A percentile compares a stretch with the other conserved stretches of the same genome.
Evolutionary conservation across 2,329 filamentous ascomycete species (phyloP).

Genomic region (Aureobasidium mangrovei): DNA sequence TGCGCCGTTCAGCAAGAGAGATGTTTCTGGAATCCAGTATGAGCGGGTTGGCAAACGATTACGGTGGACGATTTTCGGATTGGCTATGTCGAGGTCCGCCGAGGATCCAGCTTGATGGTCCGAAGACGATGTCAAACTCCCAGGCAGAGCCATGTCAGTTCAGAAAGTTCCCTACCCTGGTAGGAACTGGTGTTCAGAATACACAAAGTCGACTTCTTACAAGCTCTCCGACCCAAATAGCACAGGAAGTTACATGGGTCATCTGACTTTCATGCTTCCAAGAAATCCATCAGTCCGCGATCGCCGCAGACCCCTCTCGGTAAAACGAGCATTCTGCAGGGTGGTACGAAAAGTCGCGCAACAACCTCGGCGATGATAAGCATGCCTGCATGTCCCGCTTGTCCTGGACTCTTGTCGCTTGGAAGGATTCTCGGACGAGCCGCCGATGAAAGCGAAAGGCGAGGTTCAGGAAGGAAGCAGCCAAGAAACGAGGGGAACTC

Average conservation of each 20-base stretch:
- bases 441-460: background rate
- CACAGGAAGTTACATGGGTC: background rate
- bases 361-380: slow-evolving; percentile 3
- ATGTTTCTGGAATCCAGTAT: slow-evolving; percentile 16
- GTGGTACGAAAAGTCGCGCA: background rate
- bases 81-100: slow-evolving; percentile 6
- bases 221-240: background rate
- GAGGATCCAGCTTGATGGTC: slow-evolving; percentile 9
- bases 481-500: slow-evolving; percentile 3
- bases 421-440: background rate
- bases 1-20: slow-evolving; percentile 40
- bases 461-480: background rate
- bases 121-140: background rate
- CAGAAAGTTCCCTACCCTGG: no score
- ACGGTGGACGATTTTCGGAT: slow-evolving; percentile 18
- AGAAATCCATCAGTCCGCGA: background rate
- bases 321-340: slow-evolving; percentile 1
- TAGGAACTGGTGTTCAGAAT: no score
- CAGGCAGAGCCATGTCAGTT: background rate
- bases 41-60: slow-evolving; percentile 17
- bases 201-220: no score
- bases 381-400: background rate
- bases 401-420: background rate
- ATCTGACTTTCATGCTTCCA: background rate
- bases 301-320: slow-evolving; percentile 2